Conservation (phyloP, 2,329 filamentous ascomycete species). For the Pseudogymnoascus sp. region DNA sequence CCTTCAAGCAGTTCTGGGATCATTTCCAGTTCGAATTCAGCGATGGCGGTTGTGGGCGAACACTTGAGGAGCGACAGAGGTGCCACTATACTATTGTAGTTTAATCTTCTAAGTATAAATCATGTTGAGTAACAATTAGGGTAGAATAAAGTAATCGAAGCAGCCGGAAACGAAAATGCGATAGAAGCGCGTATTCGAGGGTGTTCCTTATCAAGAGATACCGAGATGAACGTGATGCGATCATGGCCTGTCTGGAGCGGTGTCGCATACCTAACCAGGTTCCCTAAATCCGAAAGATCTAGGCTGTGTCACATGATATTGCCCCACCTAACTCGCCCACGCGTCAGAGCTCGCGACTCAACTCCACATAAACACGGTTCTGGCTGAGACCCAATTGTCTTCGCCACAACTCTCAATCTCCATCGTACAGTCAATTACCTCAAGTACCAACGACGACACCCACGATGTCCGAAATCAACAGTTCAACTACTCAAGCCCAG, state of each 20-base stretch:
- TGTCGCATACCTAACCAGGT: constrained; percentile 4
- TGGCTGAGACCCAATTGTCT: constrained; percentile 9
- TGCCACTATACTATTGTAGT: not conserved
- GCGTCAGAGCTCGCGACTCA: constrained; percentile 6
- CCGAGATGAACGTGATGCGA: constrained; percentile 3
- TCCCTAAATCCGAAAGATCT: not conserved
- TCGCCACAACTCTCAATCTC: not conserved
- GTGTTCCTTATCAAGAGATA: constrained; percentile 5
- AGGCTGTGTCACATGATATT: constrained; percentile 7
- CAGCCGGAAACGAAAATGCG: not conserved
- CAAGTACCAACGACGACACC: constrained; percentile 1
- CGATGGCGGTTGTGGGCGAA: not conserved
- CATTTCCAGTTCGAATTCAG: not conserved
- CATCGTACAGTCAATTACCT: not conserved
- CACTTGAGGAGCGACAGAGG: not conserved
- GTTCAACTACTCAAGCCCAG: constrained; percentile 30
- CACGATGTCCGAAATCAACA: constrained; percentile 39
- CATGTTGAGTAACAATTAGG: not conserved
- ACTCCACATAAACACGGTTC: constrained; percentile 9
- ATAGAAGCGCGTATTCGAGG: not conserved
- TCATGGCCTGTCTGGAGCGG: constrained; percentile 3
- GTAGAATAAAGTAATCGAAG: not conserved
- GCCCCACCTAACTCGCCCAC: not conserved
- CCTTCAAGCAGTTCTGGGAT: not conserved
- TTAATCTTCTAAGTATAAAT: not conserved